Percentiles rank a stretch among this genome's conserved stretches.
Conservation (phyloP, 345 rosid genomes). For the Gossypium stocksii region DNA sequence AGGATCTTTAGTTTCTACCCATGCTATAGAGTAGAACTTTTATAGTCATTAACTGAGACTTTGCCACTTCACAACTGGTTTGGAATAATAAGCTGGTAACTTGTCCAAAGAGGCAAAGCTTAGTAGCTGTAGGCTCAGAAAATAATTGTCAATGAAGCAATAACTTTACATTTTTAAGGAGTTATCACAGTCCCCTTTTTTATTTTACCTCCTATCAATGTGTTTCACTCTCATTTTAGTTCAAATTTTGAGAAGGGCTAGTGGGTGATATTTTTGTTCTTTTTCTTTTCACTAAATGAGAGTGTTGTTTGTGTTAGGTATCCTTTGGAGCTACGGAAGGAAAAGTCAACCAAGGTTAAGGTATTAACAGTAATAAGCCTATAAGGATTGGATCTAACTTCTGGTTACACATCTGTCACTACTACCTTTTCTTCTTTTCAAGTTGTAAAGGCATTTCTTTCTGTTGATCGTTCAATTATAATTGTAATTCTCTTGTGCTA, state of each 20-base stretch:
- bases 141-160: background rate
- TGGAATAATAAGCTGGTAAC: background rate
- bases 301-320: slow-evolving; percentile 45
- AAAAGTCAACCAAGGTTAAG: slow-evolving; percentile 83
- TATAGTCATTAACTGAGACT: background rate
- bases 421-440: background rate
- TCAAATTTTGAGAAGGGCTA: background rate
- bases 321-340: slow-evolving; percentile 90
- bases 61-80: background rate
- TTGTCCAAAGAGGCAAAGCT: background rate
- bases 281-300: background rate
- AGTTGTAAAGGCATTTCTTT: background rate
- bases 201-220: background rate
- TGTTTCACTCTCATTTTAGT: background rate
- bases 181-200: background rate
- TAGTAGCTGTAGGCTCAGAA: background rate
- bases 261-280: background rate
- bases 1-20: slow-evolving; percentile 1
- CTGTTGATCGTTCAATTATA: slow-evolving; percentile 1
- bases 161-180: background rate
- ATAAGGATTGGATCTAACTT: background rate
- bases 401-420: background rate
- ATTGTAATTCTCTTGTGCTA: background rate
- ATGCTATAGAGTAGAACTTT: background rate
- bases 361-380: slow-evolving; percentile 27